Evolutionary conservation across 331 rosid species (phyloP).

Genomic region (Ulmus americana): DNA sequence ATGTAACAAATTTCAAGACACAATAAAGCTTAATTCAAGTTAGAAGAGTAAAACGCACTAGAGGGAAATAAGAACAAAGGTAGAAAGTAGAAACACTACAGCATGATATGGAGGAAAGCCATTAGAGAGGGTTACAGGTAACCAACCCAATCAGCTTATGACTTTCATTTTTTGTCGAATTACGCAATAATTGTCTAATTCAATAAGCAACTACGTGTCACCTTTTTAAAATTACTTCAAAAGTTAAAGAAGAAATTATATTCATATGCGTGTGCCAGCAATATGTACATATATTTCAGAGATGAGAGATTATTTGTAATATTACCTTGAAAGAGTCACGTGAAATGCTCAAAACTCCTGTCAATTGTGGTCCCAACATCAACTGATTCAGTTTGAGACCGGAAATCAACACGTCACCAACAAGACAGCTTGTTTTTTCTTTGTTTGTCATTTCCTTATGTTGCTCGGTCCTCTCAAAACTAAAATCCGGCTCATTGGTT

Average conservation of each 20-base stretch:
- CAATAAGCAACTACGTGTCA: neutral
- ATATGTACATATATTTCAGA: neutral
- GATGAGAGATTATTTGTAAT: slow-evolving; percentile 5
- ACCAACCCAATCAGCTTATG: neutral
- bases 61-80: no score
- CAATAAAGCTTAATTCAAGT: no score
- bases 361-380: slow-evolving; percentile 81
- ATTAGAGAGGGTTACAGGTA: no score
- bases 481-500: slow-evolving; percentile 37
- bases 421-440: slow-evolving; percentile 44
- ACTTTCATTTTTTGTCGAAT: neutral
- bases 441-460: slow-evolving; percentile 30
- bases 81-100: no score
- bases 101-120: no score
- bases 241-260: neutral
- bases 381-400: slow-evolving; percentile 89
- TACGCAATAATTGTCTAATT: no score
- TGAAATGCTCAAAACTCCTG: slow-evolving; percentile 65
- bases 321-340: slow-evolving; percentile 62
- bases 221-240: neutral
- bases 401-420: slow-evolving; percentile 73
- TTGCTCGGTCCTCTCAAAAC: slow-evolving; percentile 31
- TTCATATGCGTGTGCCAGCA: neutral
- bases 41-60: no score
- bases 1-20: no score